Evolutionary conservation across 176 grass and related monocot species (phyloP).

Genomic region (Miscanthus lutarioriparius): DNA sequence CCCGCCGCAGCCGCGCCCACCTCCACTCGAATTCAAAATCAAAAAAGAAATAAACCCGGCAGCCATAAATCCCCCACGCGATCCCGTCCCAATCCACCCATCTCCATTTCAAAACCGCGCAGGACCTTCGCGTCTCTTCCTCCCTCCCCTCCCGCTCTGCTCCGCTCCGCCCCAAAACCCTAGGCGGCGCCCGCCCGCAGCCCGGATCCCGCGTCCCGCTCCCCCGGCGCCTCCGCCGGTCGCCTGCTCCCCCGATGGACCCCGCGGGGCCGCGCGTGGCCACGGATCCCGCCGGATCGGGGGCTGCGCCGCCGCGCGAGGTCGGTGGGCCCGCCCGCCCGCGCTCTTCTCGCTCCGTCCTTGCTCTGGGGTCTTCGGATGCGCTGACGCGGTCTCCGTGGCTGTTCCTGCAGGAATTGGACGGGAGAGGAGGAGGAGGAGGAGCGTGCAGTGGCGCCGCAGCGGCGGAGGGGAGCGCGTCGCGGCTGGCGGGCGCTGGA

Average conservation of each 20-base stretch:
- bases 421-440: neutral
- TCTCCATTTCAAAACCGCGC: slow-evolving; percentile 35
- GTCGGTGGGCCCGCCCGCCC: neutral
- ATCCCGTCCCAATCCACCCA: neutral
- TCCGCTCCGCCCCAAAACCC: slow-evolving; percentile 27
- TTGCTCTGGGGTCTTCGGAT: neutral
- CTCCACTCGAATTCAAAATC: slow-evolving; percentile 58
- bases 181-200: slow-evolving; percentile 13
- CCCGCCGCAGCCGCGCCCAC: slow-evolving; percentile 39
- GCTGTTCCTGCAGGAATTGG: slow-evolving; percentile 33
- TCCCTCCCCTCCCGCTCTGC: neutral
- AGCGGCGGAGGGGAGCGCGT: slow-evolving; percentile 8
- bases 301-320: slow-evolving; percentile 5
- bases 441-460: neutral
- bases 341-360: too few relatives aligned
- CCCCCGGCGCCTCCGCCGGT: neutral
- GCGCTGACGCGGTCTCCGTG: neutral
- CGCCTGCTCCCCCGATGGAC: slow-evolving; percentile 34
- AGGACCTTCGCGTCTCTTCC: slow-evolving; percentile 1
- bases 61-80: slow-evolving; percentile 32
- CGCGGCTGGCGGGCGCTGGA: neutral
- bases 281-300: slow-evolving; percentile 45
- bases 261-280: neutral
- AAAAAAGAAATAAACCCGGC: slow-evolving; percentile 18
- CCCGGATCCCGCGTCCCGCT: slow-evolving; percentile 19